Evolutionary conservation across 2,329 filamentous ascomycete genomes (phyloP), one percentile per base, ranked within the genome.

Genomic region (Colletotrichum euphorbiae): DNA sequence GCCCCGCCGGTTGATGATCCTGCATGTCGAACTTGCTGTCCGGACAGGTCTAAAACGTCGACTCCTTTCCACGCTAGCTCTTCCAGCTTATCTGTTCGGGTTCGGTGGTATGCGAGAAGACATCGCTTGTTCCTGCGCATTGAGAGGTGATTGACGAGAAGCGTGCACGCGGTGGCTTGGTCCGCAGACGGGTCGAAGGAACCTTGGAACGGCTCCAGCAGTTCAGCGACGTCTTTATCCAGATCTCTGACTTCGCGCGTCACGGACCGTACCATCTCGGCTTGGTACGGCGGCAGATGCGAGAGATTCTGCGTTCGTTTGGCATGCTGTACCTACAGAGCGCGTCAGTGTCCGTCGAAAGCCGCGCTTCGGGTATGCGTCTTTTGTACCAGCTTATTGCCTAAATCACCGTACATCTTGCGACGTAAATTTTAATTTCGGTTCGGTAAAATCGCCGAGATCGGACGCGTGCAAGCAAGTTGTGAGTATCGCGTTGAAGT

Each of bases 101-200:
- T 94, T 36, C 92, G 90, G 78, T 99, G 96, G 77, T 99, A 99
- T 4, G 95, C 94, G 6, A 99, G 87, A 19, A 99, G 85, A 76
- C 96, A 99, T 48, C 96, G 91, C 80, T 99, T 99, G 79, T 99
- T 97, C 62, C 96, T 88, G 55, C 96, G 90, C 92, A 98, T 98
- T 73, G 93, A 94, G 11, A 99, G 84, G 77, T 99, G 95, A 77
- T 98, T 93, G 69, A 98, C 94, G 21, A 99, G 88, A 24, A 99
- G 85, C 2, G 93, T 93, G 76, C 93, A 97, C 3, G 95, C 94
- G 36, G 91, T 91, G 9, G 92, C 93, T 50, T 93, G 93, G 74
- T 98, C 90, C 11, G 90, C 87, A 15, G 90, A 88, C 0, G 94
- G 95, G 73, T 97, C 91, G 82, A 98, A 98, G 0, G 90, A 91